Evolutionary conservation across 768 basidiomycete genomes (phyloP), one percentile per base, ranked within the genome.

Genomic region (Boletales sp.): DNA sequence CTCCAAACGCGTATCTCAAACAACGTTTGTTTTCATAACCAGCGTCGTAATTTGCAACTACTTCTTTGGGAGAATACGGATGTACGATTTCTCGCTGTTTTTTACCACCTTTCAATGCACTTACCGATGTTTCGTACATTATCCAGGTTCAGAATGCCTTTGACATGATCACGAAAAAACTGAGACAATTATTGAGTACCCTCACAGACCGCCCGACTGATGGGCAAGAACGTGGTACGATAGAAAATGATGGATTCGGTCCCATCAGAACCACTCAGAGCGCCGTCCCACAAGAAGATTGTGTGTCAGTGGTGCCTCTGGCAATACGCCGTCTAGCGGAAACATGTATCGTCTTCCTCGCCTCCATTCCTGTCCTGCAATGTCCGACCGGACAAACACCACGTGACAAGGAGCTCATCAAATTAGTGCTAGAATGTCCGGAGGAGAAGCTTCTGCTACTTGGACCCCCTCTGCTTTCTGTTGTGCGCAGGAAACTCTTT

Each of bases 11-110:
- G 45, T 30, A 45, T 56, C 10, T 46, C 51, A 29, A 18, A 40
- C 38, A 38, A 54, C 42, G 36, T 47, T 50, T 43, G 47, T 46
- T 34, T 45, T 44, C 14, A 43, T 43, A 35, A 46, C 50, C 58
- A 34, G 45, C 65, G 37, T 69, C 75, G 49, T 62, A 69, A 67
- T 36, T 69, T 91, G 19, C 78, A 87, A 43, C 71, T 73, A 27
- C 63, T 77, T 8, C 64, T 92, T 21, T 91, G 90, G 81, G 80
- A 81, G 51, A 80, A 79, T 51, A 59, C 73, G 39, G 87, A 90
- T 57, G 91, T 92, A 56, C 60, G 81, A 36, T 18, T 73, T 34
- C 29, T 48, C 29, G n/a, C 48, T n/a, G n/a, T 18, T 39, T 19
- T 45, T 34, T 11, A 15, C 8, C 24, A 27, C 17, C 37, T 19